phyloP scores from a whole-genome alignment of 1,139 yeast genomes.

The Lizanozyma gosingica region DNA sequence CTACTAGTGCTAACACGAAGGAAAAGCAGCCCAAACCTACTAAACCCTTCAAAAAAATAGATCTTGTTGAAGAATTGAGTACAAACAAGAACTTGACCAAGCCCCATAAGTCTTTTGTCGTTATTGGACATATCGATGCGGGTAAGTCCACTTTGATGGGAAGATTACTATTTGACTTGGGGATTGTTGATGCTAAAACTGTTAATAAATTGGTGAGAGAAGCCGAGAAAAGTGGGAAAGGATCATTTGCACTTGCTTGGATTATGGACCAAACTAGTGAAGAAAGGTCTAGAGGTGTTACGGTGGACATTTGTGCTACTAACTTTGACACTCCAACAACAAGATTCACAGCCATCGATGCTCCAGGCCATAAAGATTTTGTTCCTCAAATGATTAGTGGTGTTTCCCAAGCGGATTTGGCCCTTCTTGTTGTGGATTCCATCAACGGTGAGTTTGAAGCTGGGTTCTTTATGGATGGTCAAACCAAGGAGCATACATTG shows the following conservation, averaged over 20 bases:
- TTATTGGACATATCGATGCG: conserved; percentile 95
- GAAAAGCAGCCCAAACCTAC: conserved; percentile 17
- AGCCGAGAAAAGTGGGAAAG: conserved; percentile 76
- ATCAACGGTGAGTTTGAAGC: conserved; percentile 81
- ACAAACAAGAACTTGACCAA: conserved; percentile 30
- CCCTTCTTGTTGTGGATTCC: conserved; percentile 69
- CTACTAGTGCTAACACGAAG: conserved; percentile 14
- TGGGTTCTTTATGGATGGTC: conserved; percentile 82
- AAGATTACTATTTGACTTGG: conserved; percentile 69
- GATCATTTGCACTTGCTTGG: conserved; percentile 96
- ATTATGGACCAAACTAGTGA: conserved; percentile 92
- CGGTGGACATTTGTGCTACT: conserved; percentile 86
- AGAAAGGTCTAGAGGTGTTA: conserved; percentile 85
- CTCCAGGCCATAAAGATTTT: conserved; percentile 60
- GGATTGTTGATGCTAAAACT: conserved; percentile 70
- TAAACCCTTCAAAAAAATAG: conserved; percentile 33
- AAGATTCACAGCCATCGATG: conserved; percentile 83
- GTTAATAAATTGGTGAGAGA: conserved; percentile 73
- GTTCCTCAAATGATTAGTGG: conserved; percentile 50
- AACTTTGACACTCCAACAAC: conserved; percentile 61
- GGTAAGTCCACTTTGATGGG: conserved; percentile 97
- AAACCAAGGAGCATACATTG: conserved; percentile 87
- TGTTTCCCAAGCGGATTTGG: conserved; percentile 54
- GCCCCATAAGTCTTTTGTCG: conserved; percentile 72
- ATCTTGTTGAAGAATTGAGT: conserved; percentile 30